phyloP scores from a whole-genome alignment of 2,329 filamentous ascomycete species.

The Penicillium paneum region DNA sequence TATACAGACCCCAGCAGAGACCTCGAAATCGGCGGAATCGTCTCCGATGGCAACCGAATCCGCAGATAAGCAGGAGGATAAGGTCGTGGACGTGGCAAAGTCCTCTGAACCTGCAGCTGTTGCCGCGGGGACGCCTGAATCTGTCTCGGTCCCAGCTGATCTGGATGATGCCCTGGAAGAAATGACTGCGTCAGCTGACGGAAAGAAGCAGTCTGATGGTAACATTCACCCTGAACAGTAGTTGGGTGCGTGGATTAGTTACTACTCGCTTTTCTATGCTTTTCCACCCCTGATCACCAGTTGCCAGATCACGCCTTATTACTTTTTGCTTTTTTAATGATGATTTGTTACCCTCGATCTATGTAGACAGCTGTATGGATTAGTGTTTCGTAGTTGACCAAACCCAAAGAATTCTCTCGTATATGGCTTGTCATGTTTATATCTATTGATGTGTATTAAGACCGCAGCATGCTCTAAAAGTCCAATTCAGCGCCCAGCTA shows the following conservation, averaged over 20 bases:
- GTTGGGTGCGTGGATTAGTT: not conserved
- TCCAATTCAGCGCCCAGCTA: not conserved
- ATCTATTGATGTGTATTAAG: not conserved
- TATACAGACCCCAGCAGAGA: not conserved
- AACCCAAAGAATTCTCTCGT: too few relatives aligned
- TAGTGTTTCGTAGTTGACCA: not conserved
- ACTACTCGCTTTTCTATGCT: not conserved
- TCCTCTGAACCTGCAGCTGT: not conserved
- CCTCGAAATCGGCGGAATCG: not conserved
- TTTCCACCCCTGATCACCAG: not conserved
- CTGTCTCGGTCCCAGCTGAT: slow-evolving; percentile 3
- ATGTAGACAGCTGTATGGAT: not conserved
- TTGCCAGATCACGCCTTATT: not conserved
- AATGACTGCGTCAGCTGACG: slow-evolving; percentile 26
- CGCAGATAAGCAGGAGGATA: not conserved
- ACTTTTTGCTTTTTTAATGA: not conserved
- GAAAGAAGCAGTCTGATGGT: slow-evolving; percentile 27
- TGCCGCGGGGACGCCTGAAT: slow-evolving; percentile 6
- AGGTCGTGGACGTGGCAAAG: not conserved
- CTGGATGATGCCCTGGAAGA: slow-evolving; percentile 24
- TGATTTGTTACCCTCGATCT: not conserved
- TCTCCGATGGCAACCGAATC: not conserved
- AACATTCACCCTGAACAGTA: slow-evolving; percentile 9
- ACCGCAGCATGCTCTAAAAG: not conserved
- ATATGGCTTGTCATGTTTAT: too few relatives aligned